Evolutionary conservation across 208 protist species (phyloP).

Genomic region (Vickermania ingenoplastis): DNA sequence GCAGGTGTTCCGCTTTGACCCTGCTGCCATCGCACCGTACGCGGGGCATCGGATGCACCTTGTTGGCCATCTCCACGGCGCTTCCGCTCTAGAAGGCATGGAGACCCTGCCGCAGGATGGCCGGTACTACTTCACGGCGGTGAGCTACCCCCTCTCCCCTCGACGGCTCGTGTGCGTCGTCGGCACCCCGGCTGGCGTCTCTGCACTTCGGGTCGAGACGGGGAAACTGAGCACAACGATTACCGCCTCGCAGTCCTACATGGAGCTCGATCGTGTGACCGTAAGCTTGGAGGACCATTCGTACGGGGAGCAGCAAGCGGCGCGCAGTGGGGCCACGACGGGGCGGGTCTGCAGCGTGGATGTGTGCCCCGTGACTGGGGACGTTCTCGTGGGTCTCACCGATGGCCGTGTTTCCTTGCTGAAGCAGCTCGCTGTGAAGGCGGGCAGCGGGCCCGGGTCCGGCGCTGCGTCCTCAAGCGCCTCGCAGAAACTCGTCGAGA

Average conservation of each 20-base stretch:
- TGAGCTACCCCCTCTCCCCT: constrained; percentile 22
- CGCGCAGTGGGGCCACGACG: constrained; percentile 20
- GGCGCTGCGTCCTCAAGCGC: not conserved
- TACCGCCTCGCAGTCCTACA: constrained; percentile 34
- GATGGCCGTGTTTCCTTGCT: constrained; percentile 47
- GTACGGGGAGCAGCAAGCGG: not conserved
- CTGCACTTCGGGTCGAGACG: constrained; percentile 39
- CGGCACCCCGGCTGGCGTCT: constrained; percentile 18
- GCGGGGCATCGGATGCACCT: constrained; percentile 13
- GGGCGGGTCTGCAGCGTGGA: too few relatives aligned
- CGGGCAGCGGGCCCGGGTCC: not conserved
- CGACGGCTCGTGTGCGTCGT: constrained; percentile 30
- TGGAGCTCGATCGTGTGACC: not conserved
- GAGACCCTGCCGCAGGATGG: constrained; percentile 7
- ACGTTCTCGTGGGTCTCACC: constrained; percentile 52
- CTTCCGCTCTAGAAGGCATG: constrained; percentile 3
- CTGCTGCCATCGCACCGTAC: constrained; percentile 16
- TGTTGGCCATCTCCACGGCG: constrained; percentile 8
- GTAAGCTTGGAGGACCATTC: not conserved
- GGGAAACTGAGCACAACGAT: constrained; percentile 32
- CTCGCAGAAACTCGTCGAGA: not conserved
- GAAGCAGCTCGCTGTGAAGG: constrained; percentile 1
- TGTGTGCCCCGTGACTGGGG: constrained; percentile 37
- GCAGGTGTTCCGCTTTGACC: constrained; percentile 22
- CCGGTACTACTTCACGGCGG: constrained; percentile 27